A percentile compares a stretch with the other conserved stretches of the same genome.
These are phyloP conservation scores for Xylaria scruposa DNA, from an alignment of 495 filamentous ascomycete genomes.

Conservation along the genomic window DNA sequence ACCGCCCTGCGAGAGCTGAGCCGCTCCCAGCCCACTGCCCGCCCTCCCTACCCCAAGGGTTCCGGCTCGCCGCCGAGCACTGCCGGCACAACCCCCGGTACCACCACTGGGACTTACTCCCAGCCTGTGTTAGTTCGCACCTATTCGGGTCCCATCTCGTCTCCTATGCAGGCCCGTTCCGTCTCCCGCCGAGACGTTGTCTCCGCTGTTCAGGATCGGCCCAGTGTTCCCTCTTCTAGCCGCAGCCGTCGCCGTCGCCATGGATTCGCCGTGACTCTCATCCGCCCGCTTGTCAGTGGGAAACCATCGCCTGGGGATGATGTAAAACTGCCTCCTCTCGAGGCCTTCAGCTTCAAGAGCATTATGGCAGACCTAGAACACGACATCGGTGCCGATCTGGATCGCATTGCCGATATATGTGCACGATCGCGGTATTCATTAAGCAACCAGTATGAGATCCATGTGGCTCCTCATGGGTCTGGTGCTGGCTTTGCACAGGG, in stretches of 20 bases:
- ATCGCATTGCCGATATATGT: slow-evolving; percentile 65
- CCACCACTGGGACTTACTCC: slow-evolving; percentile 57
- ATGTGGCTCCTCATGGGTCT: slow-evolving; percentile 60
- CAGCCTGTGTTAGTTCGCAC: slow-evolving; percentile 64
- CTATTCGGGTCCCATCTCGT: slow-evolving; percentile 51
- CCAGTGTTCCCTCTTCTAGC: slow-evolving; percentile 20
- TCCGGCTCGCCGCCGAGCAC: slow-evolving; percentile 34
- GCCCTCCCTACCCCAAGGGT: slow-evolving; percentile 52
- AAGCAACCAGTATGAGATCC: slow-evolving; percentile 66
- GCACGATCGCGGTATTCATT: slow-evolving; percentile 60
- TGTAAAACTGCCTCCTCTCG: slow-evolving; percentile 55
- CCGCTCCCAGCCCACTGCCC: slow-evolving; percentile 50
- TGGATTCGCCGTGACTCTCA: slow-evolving; percentile 35
- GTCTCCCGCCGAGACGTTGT: slow-evolving; percentile 22
- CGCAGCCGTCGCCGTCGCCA: slow-evolving; percentile 23
- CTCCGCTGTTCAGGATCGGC: slow-evolving; percentile 17
- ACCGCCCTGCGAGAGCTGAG: slow-evolving; percentile 54
- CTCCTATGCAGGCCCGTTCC: slow-evolving; percentile 26
- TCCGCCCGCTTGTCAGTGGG: slow-evolving; percentile 41
- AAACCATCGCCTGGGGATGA: slow-evolving; percentile 27
- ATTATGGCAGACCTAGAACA: slow-evolving; percentile 59
- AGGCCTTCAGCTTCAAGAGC: slow-evolving; percentile 65
- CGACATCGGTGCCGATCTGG: slow-evolving; percentile 55
- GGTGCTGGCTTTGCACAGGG: slow-evolving; percentile 46
- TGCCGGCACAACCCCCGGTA: slow-evolving; percentile 43